Evolutionary conservation across 1,284 basidiomycete species (phyloP), one percentile per base, ranked within the genome.

Genomic region (Anthracocystis setariae): DNA sequence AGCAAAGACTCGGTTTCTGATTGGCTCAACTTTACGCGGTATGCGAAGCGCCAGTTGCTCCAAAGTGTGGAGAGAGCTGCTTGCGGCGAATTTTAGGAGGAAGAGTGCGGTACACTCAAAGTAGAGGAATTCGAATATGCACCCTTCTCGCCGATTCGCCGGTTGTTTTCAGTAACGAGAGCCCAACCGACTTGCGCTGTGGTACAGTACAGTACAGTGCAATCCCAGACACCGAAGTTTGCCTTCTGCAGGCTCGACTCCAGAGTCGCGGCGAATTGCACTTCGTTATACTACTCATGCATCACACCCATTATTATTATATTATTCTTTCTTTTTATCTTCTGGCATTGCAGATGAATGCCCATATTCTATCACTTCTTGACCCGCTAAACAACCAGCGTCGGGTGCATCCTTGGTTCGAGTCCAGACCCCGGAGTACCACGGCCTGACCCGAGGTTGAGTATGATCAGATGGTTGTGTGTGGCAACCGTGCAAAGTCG

Each of bases 11-110:
- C 29, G 29, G n/a, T n/a, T 29, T 29, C 29, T 29, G 29, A 29
- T 29, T 29, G 29, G 29, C 29, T 29, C 29, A 29, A 29, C 29
- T 5, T 29, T 29, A 29, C 29, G 29, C 29, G 29, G 29, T 12
- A 29, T 29, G 29, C 29, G 12, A 7, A 5, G 29, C 29, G 29
- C 29, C 29, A 39, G 8, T 29, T 29, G 29, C 42, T 40, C 39
- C 18, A 18, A 46, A 33, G 18, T 46, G 45, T 29, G 45, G 45
- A 46, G 45, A 46, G 45, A 27, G 35, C 29, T 7, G 29, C 29
- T 29, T 12, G 29, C 29, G 29, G 29, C 12, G 29, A 29, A 7
- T 29, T 29, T 29, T 29, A 12, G 29, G 5, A 7, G 29, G 29
- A 12, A 12, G n/a, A n/a, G n/a, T n/a, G n/a, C n/a, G n/a, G n/a